These are phyloP conservation scores for Tetradesmus lagerheimii DNA, from an alignment of 139 green algal species.

Conservation along the genomic window DNA sequence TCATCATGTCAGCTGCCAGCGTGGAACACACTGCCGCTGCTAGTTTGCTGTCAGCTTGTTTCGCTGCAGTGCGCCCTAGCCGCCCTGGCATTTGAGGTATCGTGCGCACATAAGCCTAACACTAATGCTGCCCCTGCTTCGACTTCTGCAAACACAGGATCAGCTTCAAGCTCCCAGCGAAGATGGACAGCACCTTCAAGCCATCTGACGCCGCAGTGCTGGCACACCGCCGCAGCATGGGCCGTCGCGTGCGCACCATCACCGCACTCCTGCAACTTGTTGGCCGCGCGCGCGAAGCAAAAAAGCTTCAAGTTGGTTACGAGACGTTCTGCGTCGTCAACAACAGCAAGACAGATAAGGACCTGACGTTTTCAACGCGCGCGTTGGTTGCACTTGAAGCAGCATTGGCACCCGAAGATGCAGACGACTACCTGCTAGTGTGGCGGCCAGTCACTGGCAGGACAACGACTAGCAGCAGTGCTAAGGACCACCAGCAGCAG, in stretches of 20 bases:
- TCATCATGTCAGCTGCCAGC: too few species aligned
- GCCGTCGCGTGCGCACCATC: neutral
- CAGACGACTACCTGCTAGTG: slow-evolving; percentile 14
- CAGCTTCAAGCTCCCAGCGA: neutral
- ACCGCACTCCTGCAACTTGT: neutral
- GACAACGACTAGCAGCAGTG: neutral
- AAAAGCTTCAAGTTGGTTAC: slow-evolving; percentile 16
- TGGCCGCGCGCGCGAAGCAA: neutral
- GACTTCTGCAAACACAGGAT: neutral
- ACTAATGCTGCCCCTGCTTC: neutral
- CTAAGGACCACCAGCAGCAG: neutral
- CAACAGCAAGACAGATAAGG: slow-evolving; percentile 40
- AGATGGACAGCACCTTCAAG: neutral
- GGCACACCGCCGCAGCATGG: neutral
- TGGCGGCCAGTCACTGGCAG: slow-evolving; percentile 4
- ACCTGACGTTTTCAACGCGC: slow-evolving; percentile 21
- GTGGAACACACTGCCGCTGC: too few species aligned
- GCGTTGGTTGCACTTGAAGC: neutral
- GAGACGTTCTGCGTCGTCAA: slow-evolving; percentile 30
- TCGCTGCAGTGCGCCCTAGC: too few species aligned
- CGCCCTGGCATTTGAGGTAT: too few species aligned
- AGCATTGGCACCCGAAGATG: slow-evolving; percentile 8
- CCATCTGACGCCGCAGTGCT: neutral
- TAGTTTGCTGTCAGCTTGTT: too few species aligned
- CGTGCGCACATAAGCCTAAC: neutral